Conservation (phyloP, 331 rosid genomes). For the Quercus phellos region DNA sequence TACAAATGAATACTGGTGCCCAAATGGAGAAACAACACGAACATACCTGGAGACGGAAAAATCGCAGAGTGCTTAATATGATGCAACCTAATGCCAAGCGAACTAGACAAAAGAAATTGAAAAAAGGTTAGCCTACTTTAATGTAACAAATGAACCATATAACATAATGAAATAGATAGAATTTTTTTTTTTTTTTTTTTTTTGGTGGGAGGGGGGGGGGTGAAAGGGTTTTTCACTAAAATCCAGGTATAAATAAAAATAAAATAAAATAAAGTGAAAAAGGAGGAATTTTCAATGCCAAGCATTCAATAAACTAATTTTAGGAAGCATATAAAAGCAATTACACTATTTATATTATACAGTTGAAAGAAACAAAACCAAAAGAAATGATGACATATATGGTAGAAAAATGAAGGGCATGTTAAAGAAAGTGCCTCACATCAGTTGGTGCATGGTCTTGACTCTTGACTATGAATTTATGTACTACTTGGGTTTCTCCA, state of each 20-base stretch:
- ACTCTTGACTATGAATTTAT: neutral
- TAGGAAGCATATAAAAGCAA: neutral
- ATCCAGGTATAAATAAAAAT: neutral
- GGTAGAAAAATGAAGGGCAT: neutral
- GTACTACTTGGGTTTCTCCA: neutral
- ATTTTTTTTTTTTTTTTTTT: neutral
- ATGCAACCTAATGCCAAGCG: conserved; percentile 77
- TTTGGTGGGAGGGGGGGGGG: fast-evolving
- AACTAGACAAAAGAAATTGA: conserved; percentile 49
- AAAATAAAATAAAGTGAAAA: neutral
- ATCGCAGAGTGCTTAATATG: conserved; percentile 48
- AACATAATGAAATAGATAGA: conserved; percentile 1
- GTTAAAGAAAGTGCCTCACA: neutral
- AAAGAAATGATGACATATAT: neutral
- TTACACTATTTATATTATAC: neutral
- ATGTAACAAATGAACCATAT: neutral
- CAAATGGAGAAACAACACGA: neutral
- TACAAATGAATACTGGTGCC: neutral
- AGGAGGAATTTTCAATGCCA: neutral
- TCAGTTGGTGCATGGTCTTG: neutral
- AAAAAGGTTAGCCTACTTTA: conserved; percentile 15
- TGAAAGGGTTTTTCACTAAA: neutral
- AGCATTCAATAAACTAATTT: neutral
- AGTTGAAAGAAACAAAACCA: neutral
- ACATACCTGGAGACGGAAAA: conserved; percentile 74